These are phyloP conservation scores for Spinellus fusiger DNA, from an alignment of 192 early-diverging fungal species.

Conservation along the genomic window DNA sequence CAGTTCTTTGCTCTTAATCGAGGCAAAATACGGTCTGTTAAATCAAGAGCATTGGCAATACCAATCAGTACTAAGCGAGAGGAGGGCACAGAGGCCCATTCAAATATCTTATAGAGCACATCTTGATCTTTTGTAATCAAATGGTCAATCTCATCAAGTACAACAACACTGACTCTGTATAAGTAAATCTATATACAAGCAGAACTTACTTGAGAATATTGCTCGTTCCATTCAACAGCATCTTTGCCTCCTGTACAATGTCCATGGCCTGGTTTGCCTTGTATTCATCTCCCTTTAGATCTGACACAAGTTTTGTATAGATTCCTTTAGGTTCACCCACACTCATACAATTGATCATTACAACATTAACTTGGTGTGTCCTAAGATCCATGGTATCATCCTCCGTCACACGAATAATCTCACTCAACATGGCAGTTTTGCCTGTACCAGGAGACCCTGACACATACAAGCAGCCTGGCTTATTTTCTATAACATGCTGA, in stretches of 20 bases:
- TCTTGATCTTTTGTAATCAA: slow-evolving; percentile 76
- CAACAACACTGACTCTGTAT: slow-evolving; percentile 49
- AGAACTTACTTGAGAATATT: slow-evolving; percentile 46
- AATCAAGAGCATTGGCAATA: slow-evolving; percentile 91
- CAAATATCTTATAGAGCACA: slow-evolving; percentile 86
- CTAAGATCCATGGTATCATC: slow-evolving; percentile 24
- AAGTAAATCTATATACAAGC: not conserved
- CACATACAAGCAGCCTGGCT: slow-evolving; percentile 73
- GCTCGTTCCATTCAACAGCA: slow-evolving; percentile 42
- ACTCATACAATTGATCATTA: slow-evolving; percentile 84
- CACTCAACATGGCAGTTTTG: slow-evolving; percentile 80
- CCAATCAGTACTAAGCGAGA: slow-evolving; percentile 78
- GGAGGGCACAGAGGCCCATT: slow-evolving; percentile 53
- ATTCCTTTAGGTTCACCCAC: slow-evolving; percentile 63
- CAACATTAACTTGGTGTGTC: slow-evolving; percentile 47
- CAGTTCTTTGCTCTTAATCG: slow-evolving; percentile 76
- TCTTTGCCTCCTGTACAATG: slow-evolving; percentile 45
- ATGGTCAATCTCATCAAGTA: slow-evolving; percentile 93
- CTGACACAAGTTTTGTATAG: slow-evolving; percentile 59
- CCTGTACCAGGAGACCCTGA: slow-evolving; percentile 92
- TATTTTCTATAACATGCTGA: slow-evolving; percentile 39
- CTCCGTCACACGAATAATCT: slow-evolving; percentile 44
- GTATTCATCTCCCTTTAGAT: slow-evolving; percentile 30
- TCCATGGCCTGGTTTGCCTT: slow-evolving; percentile 37
- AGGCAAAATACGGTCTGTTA: slow-evolving; percentile 86